Evolutionary conservation across 2,329 filamentous ascomycete genomes (phyloP).

Genomic region (Metarhizium album): DNA sequence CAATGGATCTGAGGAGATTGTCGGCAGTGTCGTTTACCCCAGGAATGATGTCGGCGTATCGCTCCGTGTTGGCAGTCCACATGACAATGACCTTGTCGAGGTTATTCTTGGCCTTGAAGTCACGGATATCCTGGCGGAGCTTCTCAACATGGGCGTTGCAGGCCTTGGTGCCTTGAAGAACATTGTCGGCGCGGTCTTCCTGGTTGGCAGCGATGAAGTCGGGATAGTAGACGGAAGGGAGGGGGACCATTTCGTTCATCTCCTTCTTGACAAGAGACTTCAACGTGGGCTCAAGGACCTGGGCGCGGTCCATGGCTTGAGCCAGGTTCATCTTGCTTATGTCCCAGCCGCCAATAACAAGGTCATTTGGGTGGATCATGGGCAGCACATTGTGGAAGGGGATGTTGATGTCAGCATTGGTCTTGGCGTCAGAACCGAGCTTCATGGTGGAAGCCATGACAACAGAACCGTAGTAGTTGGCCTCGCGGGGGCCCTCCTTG

Average conservation of each 20-base stretch:
- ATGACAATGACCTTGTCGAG: constrained; percentile 95
- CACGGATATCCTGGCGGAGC: constrained; percentile 83
- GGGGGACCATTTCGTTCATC: constrained; percentile 77
- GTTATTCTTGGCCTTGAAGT: constrained; percentile 77
- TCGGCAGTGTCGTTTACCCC: constrained; percentile 96
- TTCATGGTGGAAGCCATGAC: constrained; percentile 97
- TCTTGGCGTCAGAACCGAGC: constrained; percentile 78
- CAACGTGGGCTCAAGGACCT: constrained; percentile 88
- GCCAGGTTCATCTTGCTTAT: constrained; percentile 87
- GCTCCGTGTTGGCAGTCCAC: constrained; percentile 99
- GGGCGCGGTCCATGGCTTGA: constrained; percentile 87
- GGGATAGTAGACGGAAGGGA: constrained; percentile 95
- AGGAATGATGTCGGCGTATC: constrained; percentile 76
- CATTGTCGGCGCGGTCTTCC: constrained; percentile 88
- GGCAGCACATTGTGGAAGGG: constrained; percentile 90
- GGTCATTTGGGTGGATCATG: constrained; percentile 94
- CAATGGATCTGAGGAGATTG: constrained; percentile 81
- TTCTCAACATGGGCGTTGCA: constrained; percentile 82
- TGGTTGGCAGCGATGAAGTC: constrained; percentile 99
- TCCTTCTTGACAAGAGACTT: constrained; percentile 88
- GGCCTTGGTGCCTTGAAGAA: constrained; percentile 74
- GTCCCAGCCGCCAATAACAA: constrained; percentile 94
- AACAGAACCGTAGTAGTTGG: constrained; percentile 98
- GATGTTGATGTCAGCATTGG: constrained; percentile 84
- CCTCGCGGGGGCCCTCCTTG: constrained; percentile 70